Evolutionary conservation across 345 rosid genomes (phyloP).

Genomic region (Syzygium grande): DNA sequence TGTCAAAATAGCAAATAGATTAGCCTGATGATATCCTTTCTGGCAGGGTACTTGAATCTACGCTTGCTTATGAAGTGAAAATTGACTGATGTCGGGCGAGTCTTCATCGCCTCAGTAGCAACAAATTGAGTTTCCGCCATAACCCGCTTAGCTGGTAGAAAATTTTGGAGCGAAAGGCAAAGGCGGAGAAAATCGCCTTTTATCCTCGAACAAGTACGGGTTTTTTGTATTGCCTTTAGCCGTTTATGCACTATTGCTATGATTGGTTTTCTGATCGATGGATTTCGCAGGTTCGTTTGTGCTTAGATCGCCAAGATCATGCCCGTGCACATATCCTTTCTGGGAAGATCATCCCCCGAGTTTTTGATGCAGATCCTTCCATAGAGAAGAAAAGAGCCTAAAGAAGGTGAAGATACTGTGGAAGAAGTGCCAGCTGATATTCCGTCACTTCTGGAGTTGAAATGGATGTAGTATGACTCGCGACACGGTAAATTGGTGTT

Average conservation of each 20-base stretch:
- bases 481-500: conserved; percentile 50
- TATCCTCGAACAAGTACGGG: no score
- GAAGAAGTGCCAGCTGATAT: conserved; percentile 92
- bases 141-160: no score
- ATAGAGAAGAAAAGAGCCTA: conserved; percentile 81
- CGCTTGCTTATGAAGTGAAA: background rate
- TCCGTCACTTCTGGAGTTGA: conserved; percentile 66
- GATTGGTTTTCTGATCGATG: no score
- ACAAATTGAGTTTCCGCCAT: background rate
- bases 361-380: conserved; percentile 60
- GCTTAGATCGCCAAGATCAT: no score
- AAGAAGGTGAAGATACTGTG: conserved; percentile 72
- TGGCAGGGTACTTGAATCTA: background rate
- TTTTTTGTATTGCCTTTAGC: no score
- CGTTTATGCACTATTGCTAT: no score
- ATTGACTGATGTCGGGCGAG: background rate
- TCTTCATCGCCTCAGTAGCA: background rate
- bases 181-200: no score
- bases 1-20: no score
- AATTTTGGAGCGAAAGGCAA: no score
- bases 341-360: conserved; percentile 79
- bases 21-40: no score
- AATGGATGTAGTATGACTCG: conserved; percentile 71
- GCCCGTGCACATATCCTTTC: conserved; percentile 64
- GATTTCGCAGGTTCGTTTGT: no score